phyloP scores from a whole-genome alignment of 129 eudicot species.

The Heracleum sosnowskyi region DNA sequence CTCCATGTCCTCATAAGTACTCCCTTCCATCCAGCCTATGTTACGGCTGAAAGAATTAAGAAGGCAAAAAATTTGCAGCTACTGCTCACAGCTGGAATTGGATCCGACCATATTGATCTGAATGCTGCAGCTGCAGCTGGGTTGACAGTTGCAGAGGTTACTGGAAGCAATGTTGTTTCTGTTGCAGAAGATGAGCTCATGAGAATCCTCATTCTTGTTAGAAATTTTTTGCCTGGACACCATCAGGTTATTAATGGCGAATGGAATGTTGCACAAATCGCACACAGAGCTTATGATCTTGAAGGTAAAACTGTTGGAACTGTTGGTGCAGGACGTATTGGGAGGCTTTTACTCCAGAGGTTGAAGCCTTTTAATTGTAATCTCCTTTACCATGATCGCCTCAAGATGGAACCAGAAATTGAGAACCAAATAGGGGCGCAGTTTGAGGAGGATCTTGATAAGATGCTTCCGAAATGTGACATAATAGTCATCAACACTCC shows the following conservation, averaged over 20 bases:
- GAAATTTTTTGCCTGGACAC: constrained; percentile 89
- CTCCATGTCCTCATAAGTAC: constrained; percentile 84
- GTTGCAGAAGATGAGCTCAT: constrained; percentile 98
- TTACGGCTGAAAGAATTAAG: constrained; percentile 90
- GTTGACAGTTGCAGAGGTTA: constrained; percentile 92
- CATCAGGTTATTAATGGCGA: constrained; percentile 86
- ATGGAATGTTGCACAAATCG: constrained; percentile 95
- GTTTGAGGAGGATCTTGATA: constrained; percentile 89
- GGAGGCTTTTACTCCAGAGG: constrained; percentile 79
- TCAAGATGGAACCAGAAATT: constrained; percentile 73
- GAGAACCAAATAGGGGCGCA: constrained; percentile 76
- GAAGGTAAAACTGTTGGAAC: constrained; percentile 98
- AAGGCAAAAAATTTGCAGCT: constrained; percentile 84
- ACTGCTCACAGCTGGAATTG: constrained; percentile 90
- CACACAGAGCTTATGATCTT: constrained; percentile 91
- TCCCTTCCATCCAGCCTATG: constrained; percentile 97
- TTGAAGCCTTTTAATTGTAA: constrained; percentile 93
- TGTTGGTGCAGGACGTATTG: constrained; percentile 93
- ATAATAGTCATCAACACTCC: constrained; percentile 80
- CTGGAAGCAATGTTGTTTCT: constrained; percentile 92
- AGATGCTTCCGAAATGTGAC: constrained; percentile 95
- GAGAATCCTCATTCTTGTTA: constrained; percentile 92
- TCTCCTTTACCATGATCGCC: constrained; percentile 83
- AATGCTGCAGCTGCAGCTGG: constrained; percentile 93
- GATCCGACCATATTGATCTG: constrained; percentile 92